Base-by-base conservation (phyloP, 345 rosid species). In the Combretum micranthum region DNA sequence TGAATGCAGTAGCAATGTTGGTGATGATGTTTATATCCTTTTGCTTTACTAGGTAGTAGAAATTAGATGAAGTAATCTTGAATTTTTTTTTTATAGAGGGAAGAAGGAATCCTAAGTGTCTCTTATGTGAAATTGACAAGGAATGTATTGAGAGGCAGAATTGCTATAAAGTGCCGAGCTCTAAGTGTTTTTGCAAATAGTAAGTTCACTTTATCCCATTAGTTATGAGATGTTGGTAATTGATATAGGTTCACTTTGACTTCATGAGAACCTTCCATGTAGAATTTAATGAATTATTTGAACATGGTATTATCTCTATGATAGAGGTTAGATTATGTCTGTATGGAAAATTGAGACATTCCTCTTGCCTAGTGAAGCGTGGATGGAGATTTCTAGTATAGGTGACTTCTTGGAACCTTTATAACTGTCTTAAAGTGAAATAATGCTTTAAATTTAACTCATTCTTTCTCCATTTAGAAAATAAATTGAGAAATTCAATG, bases 361-460 rank as follows among this genome's bases (percentile, higher is more conserved):
- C 99, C 52, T 89, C 99, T 51, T 87, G 78, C 73, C 96, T 96
- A 50, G 91, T 87, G 49, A 89, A 93, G 79, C 93, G 86, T 69
- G 99, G 99, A 55, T 93, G 99, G 99, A 83, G 94, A 67, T 89
- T 87, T 75, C 97, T 97, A 97, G 99, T 47, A 80, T 89, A 68
- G 99, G 99, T 66, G 94, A 87, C 81, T 89, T 93, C 68, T 96
- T 87, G 97, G 99, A 89, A 80, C 39, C 39, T 32, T n/a, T n/a
- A n/a, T n/a, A n/a, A n/a, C n/a, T n/a, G n/a, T n/a, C n/a, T 4
- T 32, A 32, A 11, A 32, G 39, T 32, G 39, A n/a, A n/a, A 32
- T 32, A 32, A 0, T 32, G 39, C 39, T 32, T 32, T 32, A 11
- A 5, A 5, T 32, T 32, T 32, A 4, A 32, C 9, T 32, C n/a